Evolutionary conservation across 805 yeast genomes (phyloP).

Genomic region (Candida boidinii): DNA sequence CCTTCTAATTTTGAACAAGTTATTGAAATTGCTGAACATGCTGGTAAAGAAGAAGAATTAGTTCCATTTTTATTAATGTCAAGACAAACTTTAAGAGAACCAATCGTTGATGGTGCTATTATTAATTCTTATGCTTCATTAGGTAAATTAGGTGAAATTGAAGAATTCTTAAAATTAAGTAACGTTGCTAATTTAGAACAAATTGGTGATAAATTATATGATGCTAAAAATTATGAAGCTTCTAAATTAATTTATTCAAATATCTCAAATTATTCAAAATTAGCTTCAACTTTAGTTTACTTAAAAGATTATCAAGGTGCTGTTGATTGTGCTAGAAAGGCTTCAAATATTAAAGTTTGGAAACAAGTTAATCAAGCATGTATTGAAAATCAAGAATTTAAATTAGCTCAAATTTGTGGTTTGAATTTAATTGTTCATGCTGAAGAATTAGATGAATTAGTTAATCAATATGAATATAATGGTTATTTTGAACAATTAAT

Average conservation of each 20-base stretch:
- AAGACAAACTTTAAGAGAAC: conserved; percentile 83
- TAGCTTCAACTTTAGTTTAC: conserved; percentile 94
- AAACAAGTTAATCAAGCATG: conserved; percentile 96
- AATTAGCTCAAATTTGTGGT: conserved; percentile 98
- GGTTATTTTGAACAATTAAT: conserved; percentile 92
- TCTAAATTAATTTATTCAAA: conserved; percentile 82
- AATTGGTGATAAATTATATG: conserved; percentile 88
- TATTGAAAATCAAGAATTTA: conserved; percentile 88
- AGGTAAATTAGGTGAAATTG: conserved; percentile 71
- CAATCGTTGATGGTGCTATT: conserved; percentile 86
- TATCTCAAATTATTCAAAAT: conserved; percentile 88
- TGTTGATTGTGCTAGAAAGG: conserved; percentile 98
- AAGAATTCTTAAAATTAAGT: conserved; percentile 72
- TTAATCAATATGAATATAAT: conserved; percentile 73
- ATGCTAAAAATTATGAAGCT: conserved; percentile 76
- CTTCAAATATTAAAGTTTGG: conserved; percentile 91
- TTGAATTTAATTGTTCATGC: conserved; percentile 95
- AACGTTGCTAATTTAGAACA: conserved; percentile 89
- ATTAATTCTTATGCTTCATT: conserved; percentile 80
- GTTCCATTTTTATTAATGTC: conserved; percentile 85
- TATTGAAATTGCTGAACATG: conserved; percentile 90
- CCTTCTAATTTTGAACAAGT: conserved; percentile 86
- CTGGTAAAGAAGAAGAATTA: conserved; percentile 93
- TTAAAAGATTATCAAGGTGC: conserved; percentile 91
- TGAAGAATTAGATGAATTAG: conserved; percentile 89